Evolutionary conservation across 2,329 filamentous ascomycete genomes (phyloP).

Genomic region (Ophiobolus disseminans): DNA sequence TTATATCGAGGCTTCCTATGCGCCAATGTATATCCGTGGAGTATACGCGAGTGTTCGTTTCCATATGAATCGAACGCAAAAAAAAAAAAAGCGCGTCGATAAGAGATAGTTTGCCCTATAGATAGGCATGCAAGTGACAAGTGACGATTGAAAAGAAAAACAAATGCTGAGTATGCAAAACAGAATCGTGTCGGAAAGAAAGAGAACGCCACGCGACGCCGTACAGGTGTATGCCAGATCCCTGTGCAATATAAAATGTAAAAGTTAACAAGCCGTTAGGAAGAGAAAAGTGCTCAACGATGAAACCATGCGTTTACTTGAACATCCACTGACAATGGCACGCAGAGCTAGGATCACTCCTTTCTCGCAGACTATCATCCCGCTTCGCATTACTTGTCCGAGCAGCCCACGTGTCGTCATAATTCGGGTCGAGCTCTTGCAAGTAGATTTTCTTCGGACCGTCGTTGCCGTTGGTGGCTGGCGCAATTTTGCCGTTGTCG

Average conservation of each 20-base stretch:
- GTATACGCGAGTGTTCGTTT: conserved; percentile 6
- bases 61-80: conserved; percentile 8
- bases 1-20: conserved; percentile 3
- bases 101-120: conserved; percentile 2
- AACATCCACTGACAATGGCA: conserved; percentile 52
- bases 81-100: too few species aligned
- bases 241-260: not conserved
- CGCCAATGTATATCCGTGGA: conserved; percentile 14
- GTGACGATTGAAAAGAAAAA: conserved; percentile 2
- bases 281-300: not conserved
- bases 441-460: conserved; percentile 49
- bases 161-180: not conserved
- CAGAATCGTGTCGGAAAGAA: conserved; percentile 1
- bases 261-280: not conserved
- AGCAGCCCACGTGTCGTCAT: conserved; percentile 19
- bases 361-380: conserved; percentile 17
- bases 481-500: conserved; percentile 56
- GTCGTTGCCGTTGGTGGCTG: conserved; percentile 41
- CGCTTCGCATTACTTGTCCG: conserved; percentile 18
- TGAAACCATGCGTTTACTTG: conserved; percentile 27
- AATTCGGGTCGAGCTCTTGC: conserved; percentile 50
- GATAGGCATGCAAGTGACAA: not conserved
- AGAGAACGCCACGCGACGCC: conserved; percentile 6
- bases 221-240: conserved; percentile 16
- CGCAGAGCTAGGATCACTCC: conserved; percentile 39